Conservation (phyloP, 2,329 filamentous ascomycete genomes). For the Daldinia eschscholtzii region DNA sequence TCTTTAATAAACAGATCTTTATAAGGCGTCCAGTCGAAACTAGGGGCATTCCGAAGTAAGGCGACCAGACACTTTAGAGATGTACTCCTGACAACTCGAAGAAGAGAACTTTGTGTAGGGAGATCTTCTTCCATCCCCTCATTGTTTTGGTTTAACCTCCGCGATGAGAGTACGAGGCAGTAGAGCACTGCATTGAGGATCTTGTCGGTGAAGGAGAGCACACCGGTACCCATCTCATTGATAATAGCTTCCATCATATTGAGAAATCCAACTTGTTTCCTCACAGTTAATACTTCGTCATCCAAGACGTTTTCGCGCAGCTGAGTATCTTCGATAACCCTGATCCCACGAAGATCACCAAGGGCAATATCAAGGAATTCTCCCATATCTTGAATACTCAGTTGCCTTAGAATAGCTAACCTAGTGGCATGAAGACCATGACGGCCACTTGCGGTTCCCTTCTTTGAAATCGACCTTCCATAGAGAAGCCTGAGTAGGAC, state of each 20-base stretch:
- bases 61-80: constrained; percentile 86
- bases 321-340: constrained; percentile 65
- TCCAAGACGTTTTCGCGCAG: constrained; percentile 67
- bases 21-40: constrained; percentile 79
- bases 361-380: constrained; percentile 86
- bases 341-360: constrained; percentile 73
- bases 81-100: constrained; percentile 74
- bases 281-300: constrained; percentile 70
- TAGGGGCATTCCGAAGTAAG: constrained; percentile 79
- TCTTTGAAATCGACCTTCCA: constrained; percentile 86
- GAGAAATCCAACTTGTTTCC: constrained; percentile 90
- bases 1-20: constrained; percentile 78
- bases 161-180: constrained; percentile 79
- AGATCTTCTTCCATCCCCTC: constrained; percentile 55
- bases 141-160: constrained; percentile 63
- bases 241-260: constrained; percentile 93
- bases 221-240: constrained; percentile 81
- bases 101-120: constrained; percentile 66
- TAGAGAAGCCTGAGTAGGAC: constrained; percentile 89
- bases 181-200: constrained; percentile 84
- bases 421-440: constrained; percentile 85
- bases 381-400: constrained; percentile 80
- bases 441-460: constrained; percentile 79
- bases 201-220: constrained; percentile 74
- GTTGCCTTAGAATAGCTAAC: constrained; percentile 82